phyloP scores from a whole-genome alignment of 495 filamentous ascomycete genomes.

The Hypomontagnella monticulosa region DNA sequence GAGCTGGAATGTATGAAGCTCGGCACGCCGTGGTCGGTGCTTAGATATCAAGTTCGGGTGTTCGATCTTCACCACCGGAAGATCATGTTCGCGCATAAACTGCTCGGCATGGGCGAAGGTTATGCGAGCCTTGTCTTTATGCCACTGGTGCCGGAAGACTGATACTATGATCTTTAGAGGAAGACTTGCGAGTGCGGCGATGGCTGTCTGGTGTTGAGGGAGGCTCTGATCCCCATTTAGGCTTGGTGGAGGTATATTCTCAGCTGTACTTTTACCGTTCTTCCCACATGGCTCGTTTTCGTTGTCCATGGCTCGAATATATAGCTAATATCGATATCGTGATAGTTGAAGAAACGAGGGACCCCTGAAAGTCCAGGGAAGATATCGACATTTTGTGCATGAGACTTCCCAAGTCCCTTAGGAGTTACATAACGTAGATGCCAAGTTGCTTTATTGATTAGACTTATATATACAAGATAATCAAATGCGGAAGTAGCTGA shows the following conservation, averaged over 20 bases:
- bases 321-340: conserved; percentile 13
- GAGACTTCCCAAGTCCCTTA: too few species aligned
- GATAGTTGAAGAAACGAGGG: background rate
- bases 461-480: too few species aligned
- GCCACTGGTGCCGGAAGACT: conserved; percentile 44
- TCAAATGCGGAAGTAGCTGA: too few species aligned
- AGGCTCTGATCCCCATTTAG: conserved; percentile 12
- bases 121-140: conserved; percentile 40
- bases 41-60: conserved; percentile 27
- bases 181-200: conserved; percentile 35
- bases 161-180: conserved; percentile 40
- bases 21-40: conserved; percentile 22
- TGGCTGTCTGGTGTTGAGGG: conserved; percentile 35
- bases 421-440: too few species aligned
- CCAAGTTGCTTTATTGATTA: too few species aligned
- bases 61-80: conserved; percentile 12
- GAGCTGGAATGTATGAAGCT: conserved; percentile 24
- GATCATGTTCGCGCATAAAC: conserved; percentile 29
- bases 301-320: conserved; percentile 16
- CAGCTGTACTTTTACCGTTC: conserved; percentile 27
- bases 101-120: conserved; percentile 43
- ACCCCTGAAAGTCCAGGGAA: background rate
- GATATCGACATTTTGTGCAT: too few species aligned
- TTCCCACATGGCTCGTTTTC: conserved; percentile 28
- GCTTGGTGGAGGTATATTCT: conserved; percentile 1